Conservation (phyloP, 2,329 filamentous ascomycete genomes). For the Neocatenulostroma microsporum region DNA sequence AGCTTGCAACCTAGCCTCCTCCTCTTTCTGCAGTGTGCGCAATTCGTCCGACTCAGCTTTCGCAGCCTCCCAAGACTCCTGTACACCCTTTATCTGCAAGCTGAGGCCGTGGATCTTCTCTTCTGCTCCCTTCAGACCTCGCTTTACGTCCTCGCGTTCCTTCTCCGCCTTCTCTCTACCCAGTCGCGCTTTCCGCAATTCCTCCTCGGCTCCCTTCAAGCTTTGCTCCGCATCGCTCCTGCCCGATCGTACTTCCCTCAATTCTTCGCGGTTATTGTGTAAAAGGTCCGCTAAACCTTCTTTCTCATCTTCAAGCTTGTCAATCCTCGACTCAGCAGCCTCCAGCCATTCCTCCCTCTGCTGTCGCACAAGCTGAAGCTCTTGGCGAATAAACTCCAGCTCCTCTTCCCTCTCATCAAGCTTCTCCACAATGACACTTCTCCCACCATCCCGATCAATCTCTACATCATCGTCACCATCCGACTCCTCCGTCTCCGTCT, state of each 20-base stretch:
- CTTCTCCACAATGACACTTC: no score
- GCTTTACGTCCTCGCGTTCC: background rate
- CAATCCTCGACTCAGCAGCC: conserved; percentile 27
- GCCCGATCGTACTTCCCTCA: conserved; percentile 10
- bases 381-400: conserved; percentile 21
- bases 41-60: conserved; percentile 6
- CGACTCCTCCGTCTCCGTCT: conserved; percentile 20
- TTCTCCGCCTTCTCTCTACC: background rate
- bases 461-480: conserved; percentile 14
- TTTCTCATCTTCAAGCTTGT: conserved; percentile 26
- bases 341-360: conserved; percentile 27
- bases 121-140: conserved; percentile 10
- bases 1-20: no score
- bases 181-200: no score
- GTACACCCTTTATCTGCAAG: conserved; percentile 10
- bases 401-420: conserved; percentile 26
- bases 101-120: conserved; percentile 12
- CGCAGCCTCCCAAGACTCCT: conserved; percentile 5
- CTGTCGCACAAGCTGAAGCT: conserved; percentile 19
- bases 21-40: conserved; percentile 1
- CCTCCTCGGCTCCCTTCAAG: no score
- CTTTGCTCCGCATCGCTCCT: conserved; percentile 7
- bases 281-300: conserved; percentile 18
- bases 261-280: conserved; percentile 12
- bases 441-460: no score